Evolutionary conservation across 306 rosid species (phyloP).

Genomic region (Herpetospermum pedunculosum): DNA sequence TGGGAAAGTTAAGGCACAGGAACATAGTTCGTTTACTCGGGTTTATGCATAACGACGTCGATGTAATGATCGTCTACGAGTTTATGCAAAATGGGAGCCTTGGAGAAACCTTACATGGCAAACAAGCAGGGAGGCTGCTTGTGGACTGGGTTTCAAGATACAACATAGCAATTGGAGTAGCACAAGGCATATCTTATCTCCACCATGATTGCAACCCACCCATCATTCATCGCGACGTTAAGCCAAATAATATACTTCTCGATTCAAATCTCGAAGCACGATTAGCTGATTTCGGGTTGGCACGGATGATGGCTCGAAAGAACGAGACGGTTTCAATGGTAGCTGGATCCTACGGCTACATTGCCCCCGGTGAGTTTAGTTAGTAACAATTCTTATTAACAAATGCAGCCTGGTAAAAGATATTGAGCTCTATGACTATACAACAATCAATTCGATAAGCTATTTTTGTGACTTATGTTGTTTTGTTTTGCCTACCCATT

Average conservation of each 20-base stretch:
- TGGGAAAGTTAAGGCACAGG: constrained; percentile 84
- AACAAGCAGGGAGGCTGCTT: constrained; percentile 46
- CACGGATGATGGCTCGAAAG: constrained; percentile 75
- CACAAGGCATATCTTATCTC: constrained; percentile 91
- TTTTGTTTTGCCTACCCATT: neutral
- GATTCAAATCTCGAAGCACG: constrained; percentile 85
- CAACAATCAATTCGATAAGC: neutral
- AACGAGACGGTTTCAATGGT: constrained; percentile 91
- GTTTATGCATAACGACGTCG: constrained; percentile 55
- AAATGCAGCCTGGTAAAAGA: neutral
- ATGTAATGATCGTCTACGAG: constrained; percentile 83
- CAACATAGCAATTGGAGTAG: constrained; percentile 83
- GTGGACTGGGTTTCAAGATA: constrained; percentile 89
- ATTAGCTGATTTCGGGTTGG: constrained; percentile 90
- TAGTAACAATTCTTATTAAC: neutral
- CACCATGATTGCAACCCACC: constrained; percentile 93
- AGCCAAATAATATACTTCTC: constrained; percentile 78
- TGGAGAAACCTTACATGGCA: constrained; percentile 85
- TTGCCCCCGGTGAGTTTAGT: constrained; percentile 75
- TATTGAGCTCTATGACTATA: neutral
- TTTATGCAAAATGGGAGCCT: constrained; percentile 81
- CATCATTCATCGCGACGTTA: constrained; percentile 80
- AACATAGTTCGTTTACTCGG: constrained; percentile 84
- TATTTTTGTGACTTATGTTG: neutral
- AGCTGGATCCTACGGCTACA: constrained; percentile 95